These are phyloP conservation scores for Annona squamosa DNA, from an alignment of 164 flowering plant species.

Conservation along the genomic window DNA sequence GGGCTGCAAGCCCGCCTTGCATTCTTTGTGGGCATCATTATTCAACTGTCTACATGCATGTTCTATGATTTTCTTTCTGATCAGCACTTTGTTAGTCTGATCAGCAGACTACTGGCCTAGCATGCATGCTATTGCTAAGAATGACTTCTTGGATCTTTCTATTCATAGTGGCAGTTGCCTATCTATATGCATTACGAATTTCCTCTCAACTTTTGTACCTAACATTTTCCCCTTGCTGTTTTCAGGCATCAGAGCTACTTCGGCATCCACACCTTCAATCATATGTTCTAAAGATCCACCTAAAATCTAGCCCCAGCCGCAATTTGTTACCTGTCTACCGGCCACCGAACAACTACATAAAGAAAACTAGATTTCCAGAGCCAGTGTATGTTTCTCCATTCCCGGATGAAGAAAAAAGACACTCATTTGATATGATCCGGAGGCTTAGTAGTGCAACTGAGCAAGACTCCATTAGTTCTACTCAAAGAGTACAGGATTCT, in stretches of 20 bases:
- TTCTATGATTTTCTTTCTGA: too few species aligned
- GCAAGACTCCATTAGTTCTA: conserved; percentile 41
- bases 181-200: background rate
- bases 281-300: conserved; percentile 58
- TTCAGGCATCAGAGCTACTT: conserved; percentile 89
- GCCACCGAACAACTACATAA: conserved; percentile 35
- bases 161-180: background rate
- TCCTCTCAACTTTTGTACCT: background rate
- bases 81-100: too few species aligned
- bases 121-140: background rate
- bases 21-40: too few species aligned
- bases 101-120: background rate
- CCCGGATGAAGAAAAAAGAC: conserved; percentile 33
- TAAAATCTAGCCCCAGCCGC: conserved; percentile 48
- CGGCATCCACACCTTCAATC: conserved; percentile 78
- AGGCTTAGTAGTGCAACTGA: conserved; percentile 69
- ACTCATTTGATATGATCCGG: conserved; percentile 48
- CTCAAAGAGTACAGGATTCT: conserved; percentile 28
- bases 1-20: too few species aligned
- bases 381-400: conserved; percentile 28
- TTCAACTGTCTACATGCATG: too few species aligned
- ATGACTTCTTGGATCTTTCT: background rate
- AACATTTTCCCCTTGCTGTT: conserved; percentile 1
- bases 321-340: conserved; percentile 33
- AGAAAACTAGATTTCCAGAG: conserved; percentile 44